phyloP scores from a whole-genome alignment of 176 grass and related monocot genomes.

The Cymbopogon citratus region DNA sequence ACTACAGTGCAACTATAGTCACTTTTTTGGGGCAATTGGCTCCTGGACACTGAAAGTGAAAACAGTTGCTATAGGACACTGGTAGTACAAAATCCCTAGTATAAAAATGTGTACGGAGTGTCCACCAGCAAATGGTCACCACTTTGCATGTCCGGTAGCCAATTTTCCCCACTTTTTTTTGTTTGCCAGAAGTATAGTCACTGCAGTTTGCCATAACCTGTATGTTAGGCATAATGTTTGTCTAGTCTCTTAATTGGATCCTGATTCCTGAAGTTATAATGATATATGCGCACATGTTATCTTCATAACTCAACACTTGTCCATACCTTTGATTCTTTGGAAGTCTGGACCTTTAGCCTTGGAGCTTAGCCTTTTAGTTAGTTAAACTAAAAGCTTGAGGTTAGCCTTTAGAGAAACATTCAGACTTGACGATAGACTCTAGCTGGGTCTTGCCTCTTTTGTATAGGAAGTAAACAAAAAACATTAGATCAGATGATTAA shows the following conservation, averaged over 20 bases:
- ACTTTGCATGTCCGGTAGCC: too few species aligned
- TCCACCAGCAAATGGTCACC: too few species aligned
- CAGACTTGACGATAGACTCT: conserved; percentile 25
- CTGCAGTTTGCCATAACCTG: neutral
- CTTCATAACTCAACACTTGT: conserved; percentile 23
- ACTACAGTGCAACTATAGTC: neutral
- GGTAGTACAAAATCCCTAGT: too few species aligned
- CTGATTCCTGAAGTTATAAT: conserved; percentile 34
- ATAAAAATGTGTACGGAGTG: too few species aligned
- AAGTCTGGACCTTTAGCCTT: conserved; percentile 35
- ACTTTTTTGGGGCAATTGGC: too few species aligned
- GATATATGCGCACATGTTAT: conserved; percentile 26
- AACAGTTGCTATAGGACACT: too few species aligned
- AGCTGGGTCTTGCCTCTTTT: conserved; percentile 34
- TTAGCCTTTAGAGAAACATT: conserved; percentile 41
- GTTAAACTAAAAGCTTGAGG: conserved; percentile 31
- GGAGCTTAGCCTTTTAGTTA: conserved; percentile 59
- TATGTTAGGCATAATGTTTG: neutral
- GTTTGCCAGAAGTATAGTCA: neutral
- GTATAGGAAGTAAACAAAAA: conserved; percentile 34
- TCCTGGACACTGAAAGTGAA: too few species aligned
- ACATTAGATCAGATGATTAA: conserved; percentile 61
- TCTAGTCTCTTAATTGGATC: conserved; percentile 25
- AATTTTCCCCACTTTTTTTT: too few species aligned
- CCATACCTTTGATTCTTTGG: neutral